These are phyloP conservation scores for Cercophora samala DNA, from an alignment of 495 filamentous ascomycete species.

Conservation along the genomic window DNA sequence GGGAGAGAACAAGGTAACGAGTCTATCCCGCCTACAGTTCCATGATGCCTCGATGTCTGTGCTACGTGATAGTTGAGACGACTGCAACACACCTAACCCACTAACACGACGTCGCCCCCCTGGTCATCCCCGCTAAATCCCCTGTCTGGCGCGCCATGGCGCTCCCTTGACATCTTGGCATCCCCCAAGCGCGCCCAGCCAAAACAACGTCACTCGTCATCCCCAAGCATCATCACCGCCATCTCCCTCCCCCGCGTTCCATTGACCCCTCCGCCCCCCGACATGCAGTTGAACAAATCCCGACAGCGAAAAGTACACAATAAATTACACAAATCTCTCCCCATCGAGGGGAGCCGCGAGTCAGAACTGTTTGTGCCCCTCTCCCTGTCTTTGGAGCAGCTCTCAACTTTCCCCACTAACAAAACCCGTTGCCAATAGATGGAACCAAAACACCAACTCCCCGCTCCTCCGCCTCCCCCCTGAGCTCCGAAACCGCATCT, in stretches of 20 bases:
- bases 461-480: conserved; percentile 38
- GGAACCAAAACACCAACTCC: conserved; percentile 25
- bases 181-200: background rate
- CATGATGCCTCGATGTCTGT: background rate
- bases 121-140: background rate
- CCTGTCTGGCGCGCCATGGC: background rate
- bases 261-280: background rate
- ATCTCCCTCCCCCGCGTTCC: background rate
- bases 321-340: conserved; percentile 17
- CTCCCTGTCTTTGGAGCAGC: background rate
- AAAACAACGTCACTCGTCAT: background rate
- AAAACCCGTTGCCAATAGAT: conserved; percentile 10
- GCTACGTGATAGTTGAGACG: background rate
- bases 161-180: background rate
- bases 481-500: conserved; percentile 43
- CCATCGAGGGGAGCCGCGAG: conserved; percentile 19
- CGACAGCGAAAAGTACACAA: conserved; percentile 29
- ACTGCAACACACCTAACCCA: background rate
- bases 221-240: background rate
- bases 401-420: background rate
- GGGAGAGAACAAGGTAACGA: no score
- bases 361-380: conserved; percentile 23
- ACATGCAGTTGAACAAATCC: conserved; percentile 26
- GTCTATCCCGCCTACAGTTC: no score
- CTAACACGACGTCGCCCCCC: background rate